Evolutionary conservation across 2,329 filamentous ascomycete genomes (phyloP).

Genomic region (Colletotrichum lentis): DNA sequence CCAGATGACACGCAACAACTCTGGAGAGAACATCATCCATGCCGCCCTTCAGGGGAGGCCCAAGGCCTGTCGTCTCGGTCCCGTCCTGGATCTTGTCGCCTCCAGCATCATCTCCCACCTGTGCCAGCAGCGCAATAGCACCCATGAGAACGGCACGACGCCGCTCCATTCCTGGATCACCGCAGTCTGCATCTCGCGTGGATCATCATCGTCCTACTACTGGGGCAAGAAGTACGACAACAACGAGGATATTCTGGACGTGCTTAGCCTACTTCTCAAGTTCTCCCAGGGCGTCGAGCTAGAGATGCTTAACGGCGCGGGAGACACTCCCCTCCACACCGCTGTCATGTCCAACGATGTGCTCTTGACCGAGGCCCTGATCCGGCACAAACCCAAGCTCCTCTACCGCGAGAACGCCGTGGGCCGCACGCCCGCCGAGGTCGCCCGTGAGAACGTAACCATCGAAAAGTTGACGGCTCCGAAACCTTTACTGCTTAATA

Average conservation of each 20-base stretch:
- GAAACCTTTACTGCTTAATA: slow-evolving; percentile 15
- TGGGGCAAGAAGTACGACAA: slow-evolving; percentile 41
- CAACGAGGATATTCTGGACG: slow-evolving; percentile 47
- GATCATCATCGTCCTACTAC: slow-evolving; percentile 12
- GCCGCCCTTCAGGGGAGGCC: slow-evolving; percentile 53
- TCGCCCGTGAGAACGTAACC: slow-evolving; percentile 66
- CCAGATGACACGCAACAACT: slow-evolving; percentile 67
- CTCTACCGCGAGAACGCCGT: slow-evolving; percentile 78
- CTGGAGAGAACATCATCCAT: slow-evolving; percentile 75
- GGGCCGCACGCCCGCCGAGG: slow-evolving; percentile 75
- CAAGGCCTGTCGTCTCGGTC: slow-evolving; percentile 48
- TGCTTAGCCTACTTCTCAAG: slow-evolving; percentile 60
- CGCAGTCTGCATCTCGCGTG: slow-evolving; percentile 12
- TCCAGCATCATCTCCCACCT: slow-evolving; percentile 63
- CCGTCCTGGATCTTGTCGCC: slow-evolving; percentile 67
- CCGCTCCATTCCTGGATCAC: slow-evolving; percentile 70
- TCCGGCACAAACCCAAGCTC: slow-evolving; percentile 66
- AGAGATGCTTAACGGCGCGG: slow-evolving; percentile 68
- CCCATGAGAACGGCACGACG: slow-evolving; percentile 63
- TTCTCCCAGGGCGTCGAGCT: slow-evolving; percentile 66
- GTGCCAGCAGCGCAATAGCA: slow-evolving; percentile 65
- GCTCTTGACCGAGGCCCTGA: slow-evolving; percentile 53
- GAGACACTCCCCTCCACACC: slow-evolving; percentile 71
- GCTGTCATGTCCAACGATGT: slow-evolving; percentile 54
- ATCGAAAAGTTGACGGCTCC: slow-evolving; percentile 48